Conservation (phyloP, 1,139 yeast genomes). For the Yamadazyma epiphylla region DNA sequence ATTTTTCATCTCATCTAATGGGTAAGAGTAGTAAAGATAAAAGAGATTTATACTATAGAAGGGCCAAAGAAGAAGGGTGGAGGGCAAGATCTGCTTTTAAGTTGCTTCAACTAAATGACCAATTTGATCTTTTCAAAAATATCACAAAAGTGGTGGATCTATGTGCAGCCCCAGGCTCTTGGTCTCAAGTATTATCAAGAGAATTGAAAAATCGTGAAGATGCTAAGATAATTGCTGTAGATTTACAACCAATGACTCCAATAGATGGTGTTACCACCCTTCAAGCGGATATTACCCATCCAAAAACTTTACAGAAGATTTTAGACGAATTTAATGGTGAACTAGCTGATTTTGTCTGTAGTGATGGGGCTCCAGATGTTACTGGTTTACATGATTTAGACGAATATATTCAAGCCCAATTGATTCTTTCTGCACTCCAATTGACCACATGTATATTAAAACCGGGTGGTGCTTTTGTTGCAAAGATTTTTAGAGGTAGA, state of each 20-base stretch:
- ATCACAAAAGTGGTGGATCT: constrained; percentile 85
- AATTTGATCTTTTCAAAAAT: constrained; percentile 74
- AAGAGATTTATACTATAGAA: constrained; percentile 82
- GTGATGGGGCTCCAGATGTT: constrained; percentile 98
- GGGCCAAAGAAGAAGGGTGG: constrained; percentile 97
- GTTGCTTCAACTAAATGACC: constrained; percentile 82
- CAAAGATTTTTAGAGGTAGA: constrained; percentile 92
- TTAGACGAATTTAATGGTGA: constrained; percentile 83
- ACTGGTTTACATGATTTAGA: constrained; percentile 96
- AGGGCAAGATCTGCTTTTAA: constrained; percentile 96
- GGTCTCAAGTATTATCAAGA: constrained; percentile 93
- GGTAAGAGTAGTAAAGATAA: constrained; percentile 96
- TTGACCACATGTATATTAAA: constrained; percentile 82
- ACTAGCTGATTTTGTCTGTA: constrained; percentile 91
- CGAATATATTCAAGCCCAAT: constrained; percentile 93
- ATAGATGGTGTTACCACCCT: constrained; percentile 81
- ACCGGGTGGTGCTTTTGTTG: constrained; percentile 91
- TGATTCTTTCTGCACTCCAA: constrained; percentile 85
- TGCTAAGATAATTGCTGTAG: constrained; percentile 88
- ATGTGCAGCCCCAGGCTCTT: constrained; percentile 98
- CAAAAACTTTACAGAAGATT: constrained; percentile 73
- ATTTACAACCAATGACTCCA: constrained; percentile 96
- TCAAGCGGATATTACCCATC: constrained; percentile 97
- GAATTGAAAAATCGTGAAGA: constrained; percentile 41
- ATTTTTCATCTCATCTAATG: constrained; percentile 38